Evolutionary conservation across 306 rosid species (phyloP), one percentile per base, ranked within the genome.

Genomic region (Notholithocarpus densiflorus): DNA sequence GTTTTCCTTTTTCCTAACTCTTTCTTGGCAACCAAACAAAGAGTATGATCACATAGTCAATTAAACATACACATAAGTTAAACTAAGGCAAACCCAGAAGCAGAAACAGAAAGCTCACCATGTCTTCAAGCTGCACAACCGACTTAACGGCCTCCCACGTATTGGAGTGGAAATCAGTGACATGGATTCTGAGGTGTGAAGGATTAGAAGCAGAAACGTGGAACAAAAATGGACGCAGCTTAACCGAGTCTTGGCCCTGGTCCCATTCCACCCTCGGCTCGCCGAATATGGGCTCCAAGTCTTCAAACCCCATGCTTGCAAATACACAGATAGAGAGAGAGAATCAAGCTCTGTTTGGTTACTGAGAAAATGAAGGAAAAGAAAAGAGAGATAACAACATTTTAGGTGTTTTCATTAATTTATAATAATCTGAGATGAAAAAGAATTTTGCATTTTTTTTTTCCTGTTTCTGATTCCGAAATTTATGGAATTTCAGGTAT

Each of bases 71-170:
- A 31, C 52, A 66, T 3, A 3, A 66, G 10, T 11, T n/a, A 65
- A 65, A 18, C 71, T 3, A 7, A 10, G 20, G 6, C 75, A 71
- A 24, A 13, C 29, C 24, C 37, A 76, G 75, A 48, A 77, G 12
- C 29, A 56, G 27, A 74, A 1, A 13, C 14, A 52, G 55, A 43
- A 76, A 48, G 82, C 88, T 89, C 27, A 94, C 97, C 89, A 94
- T 85, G 74, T 91, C 97, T 71, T 94, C 92, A 3, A 94, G 97
- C 79, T 81, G 86, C 56, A 86, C 56, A 76, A 84, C 83, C 5
- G 98, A 92, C 37, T 80, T 89, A 21, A 17, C 68, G 81, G 94
- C 86, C 83, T 89, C 97, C 95, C 92, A 94, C 37, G 95, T 84
- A 73, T 75, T 74, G 60, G 77, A 84, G 76, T 85, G 90, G 82